phyloP scores from a whole-genome alignment of 306 rosid genomes.

The Ammopiptanthus mongolicus region DNA sequence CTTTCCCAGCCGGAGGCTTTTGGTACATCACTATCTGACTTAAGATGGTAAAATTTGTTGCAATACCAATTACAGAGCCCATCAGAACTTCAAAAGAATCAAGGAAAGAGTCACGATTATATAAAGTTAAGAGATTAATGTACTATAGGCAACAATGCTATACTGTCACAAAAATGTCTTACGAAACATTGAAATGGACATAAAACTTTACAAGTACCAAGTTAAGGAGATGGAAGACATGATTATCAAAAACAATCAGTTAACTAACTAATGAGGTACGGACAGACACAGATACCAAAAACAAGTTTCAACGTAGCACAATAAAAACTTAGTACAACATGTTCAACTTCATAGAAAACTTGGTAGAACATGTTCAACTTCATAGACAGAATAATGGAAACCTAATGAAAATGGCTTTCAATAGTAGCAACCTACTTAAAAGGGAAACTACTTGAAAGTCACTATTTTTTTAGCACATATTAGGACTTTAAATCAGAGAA shows the following conservation, averaged over 20 bases:
- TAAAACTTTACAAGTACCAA: not conserved
- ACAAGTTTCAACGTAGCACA: not conserved
- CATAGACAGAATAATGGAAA: not conserved
- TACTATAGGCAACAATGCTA: not conserved
- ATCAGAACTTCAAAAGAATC: constrained; percentile 52
- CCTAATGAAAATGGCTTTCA: not conserved
- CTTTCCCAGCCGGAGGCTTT: constrained; percentile 53
- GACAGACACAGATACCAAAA: not conserved
- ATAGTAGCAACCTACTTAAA: not conserved
- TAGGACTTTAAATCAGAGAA: not conserved
- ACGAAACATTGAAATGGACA: not conserved
- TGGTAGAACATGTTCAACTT: not conserved
- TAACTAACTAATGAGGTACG: not conserved
- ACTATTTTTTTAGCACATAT: not conserved
- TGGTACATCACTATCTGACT: constrained; percentile 75
- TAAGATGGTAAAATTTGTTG: constrained; percentile 67
- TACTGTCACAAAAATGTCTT: not conserved
- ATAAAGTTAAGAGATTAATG: not conserved
- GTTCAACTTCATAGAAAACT: no score
- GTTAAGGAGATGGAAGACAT: not conserved
- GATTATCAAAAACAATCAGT: not conserved
- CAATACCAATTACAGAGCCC: constrained; percentile 75
- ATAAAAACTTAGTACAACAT: not conserved
- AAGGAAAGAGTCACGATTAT: constrained; percentile 33
- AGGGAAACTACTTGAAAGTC: not conserved